phyloP scores from a whole-genome alignment of 1,284 basidiomycete genomes.

The Bondarzewia mesenterica region DNA sequence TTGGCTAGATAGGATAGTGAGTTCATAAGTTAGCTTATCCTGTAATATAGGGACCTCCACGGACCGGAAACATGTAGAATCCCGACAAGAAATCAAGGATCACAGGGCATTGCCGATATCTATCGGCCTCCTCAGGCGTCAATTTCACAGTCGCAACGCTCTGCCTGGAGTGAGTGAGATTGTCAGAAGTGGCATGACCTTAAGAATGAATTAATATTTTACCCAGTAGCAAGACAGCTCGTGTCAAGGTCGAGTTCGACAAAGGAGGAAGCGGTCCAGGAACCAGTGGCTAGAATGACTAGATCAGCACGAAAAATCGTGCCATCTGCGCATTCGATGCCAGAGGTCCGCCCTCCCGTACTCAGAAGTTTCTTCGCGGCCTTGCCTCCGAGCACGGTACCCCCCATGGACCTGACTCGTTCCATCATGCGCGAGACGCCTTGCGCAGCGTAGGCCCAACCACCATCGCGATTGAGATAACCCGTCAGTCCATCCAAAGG shows the following conservation, averaged over 20 bases:
- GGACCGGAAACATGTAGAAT: constrained; percentile 74
- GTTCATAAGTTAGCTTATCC: background rate
- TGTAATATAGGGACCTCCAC: constrained; percentile 14
- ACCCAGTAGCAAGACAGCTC: constrained; percentile 66
- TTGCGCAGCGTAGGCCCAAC: constrained; percentile 79
- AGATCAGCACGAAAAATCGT: constrained; percentile 43
- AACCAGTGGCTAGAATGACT: constrained; percentile 65
- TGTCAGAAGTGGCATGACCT: background rate
- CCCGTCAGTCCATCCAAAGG: constrained; percentile 32
- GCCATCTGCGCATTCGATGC: constrained; percentile 61
- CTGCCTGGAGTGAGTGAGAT: constrained; percentile 42
- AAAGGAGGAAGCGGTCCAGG: constrained; percentile 81
- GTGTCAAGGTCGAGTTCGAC: constrained; percentile 43
- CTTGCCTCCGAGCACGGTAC: constrained; percentile 50
- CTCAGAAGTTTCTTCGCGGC: constrained; percentile 40
- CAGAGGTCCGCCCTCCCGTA: constrained; percentile 35
- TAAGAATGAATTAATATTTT: constrained; percentile 13
- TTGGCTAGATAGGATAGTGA: constrained; percentile 44
- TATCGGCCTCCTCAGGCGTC: constrained; percentile 53
- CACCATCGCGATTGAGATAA: constrained; percentile 73
- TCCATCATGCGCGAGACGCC: constrained; percentile 53
- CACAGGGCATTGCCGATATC: constrained; percentile 62
- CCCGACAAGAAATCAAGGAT: constrained; percentile 62
- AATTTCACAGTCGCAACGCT: constrained; percentile 72
- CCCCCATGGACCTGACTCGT: constrained; percentile 54